These are phyloP conservation scores for Tolypocladium capitatum DNA, from an alignment of 2,329 filamentous ascomycete species.

Conservation along the genomic window DNA sequence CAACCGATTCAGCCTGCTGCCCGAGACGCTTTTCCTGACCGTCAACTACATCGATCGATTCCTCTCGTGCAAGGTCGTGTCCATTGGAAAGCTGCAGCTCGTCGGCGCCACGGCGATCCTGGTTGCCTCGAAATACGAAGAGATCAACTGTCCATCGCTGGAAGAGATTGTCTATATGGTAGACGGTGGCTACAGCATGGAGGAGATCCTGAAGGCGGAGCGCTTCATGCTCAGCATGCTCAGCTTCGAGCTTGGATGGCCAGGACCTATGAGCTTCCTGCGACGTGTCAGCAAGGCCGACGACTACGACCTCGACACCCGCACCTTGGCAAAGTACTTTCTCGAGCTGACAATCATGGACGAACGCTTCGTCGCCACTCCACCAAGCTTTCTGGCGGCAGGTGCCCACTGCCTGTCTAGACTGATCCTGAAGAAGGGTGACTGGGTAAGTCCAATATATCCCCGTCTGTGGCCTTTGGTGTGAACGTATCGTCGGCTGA, in stretches of 20 bases:
- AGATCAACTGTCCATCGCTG: slow-evolving; percentile 94
- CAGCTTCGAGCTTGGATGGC: slow-evolving; percentile 89
- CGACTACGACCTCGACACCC: slow-evolving; percentile 90
- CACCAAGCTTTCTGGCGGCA: slow-evolving; percentile 81
- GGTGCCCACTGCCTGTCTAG: slow-evolving; percentile 87
- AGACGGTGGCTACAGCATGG: slow-evolving; percentile 73
- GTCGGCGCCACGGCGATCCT: slow-evolving; percentile 94
- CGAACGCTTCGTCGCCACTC: slow-evolving; percentile 84
- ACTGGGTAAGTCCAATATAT: slow-evolving; percentile 58
- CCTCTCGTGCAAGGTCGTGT: slow-evolving; percentile 86
- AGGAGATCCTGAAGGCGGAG: slow-evolving; percentile 94
- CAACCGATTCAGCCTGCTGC: slow-evolving; percentile 75
- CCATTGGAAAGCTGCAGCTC: slow-evolving; percentile 85
- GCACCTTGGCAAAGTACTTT: slow-evolving; percentile 95
- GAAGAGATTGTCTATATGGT: slow-evolving; percentile 98
- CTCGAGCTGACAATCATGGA: slow-evolving; percentile 96
- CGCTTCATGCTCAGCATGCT: slow-evolving; percentile 97
- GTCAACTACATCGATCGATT: slow-evolving; percentile 98
- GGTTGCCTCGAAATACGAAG: slow-evolving; percentile 94
- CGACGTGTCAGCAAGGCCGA: slow-evolving; percentile 96
- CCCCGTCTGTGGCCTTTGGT: no score
- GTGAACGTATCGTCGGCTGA: not conserved
- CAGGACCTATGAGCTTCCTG: slow-evolving; percentile 98
- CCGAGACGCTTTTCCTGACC: slow-evolving; percentile 86
- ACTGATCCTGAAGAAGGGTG: slow-evolving; percentile 77